phyloP scores from a whole-genome alignment of 2,329 filamentous ascomycete genomes.

The Balansia obtecta region DNA sequence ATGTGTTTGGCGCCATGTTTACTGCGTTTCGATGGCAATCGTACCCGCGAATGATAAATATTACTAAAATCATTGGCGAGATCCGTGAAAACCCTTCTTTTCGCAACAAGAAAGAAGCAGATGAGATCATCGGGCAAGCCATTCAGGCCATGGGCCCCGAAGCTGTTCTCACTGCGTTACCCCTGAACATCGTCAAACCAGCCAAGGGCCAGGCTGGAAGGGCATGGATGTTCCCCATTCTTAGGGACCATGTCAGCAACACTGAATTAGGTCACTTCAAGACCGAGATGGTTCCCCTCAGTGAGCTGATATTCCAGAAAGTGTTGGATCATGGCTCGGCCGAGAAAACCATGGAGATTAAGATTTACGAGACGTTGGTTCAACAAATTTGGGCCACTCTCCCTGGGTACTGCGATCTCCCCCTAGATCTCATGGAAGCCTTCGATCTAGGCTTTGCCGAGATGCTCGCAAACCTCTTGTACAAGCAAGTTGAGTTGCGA shows the following conservation, averaged over 20 bases:
- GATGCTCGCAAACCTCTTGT: constrained; percentile 79
- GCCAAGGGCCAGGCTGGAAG: constrained; percentile 68
- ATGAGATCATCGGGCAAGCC: constrained; percentile 78
- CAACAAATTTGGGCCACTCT: constrained; percentile 91
- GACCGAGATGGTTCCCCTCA: constrained; percentile 75
- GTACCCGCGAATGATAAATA: constrained; percentile 61
- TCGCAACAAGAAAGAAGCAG: constrained; percentile 86
- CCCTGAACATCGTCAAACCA: constrained; percentile 72
- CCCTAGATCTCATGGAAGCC: constrained; percentile 60
- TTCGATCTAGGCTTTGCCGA: constrained; percentile 88
- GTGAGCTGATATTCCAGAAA: constrained; percentile 78
- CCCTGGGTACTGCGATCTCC: constrained; percentile 89
- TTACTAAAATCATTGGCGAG: constrained; percentile 72
- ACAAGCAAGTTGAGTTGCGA: constrained; percentile 79
- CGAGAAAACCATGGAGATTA: constrained; percentile 90
- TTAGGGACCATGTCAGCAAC: constrained; percentile 83
- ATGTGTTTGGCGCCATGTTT: constrained; percentile 75
- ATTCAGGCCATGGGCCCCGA: constrained; percentile 84
- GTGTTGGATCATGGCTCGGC: constrained; percentile 70
- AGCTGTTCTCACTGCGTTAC: constrained; percentile 67
- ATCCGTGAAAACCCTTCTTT: constrained; percentile 82
- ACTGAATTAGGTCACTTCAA: constrained; percentile 79
- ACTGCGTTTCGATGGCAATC: constrained; percentile 77
- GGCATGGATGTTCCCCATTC: constrained; percentile 87
- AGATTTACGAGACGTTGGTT: constrained; percentile 94